Conservation (phyloP, 2,329 filamentous ascomycete species). For the Hypoxylon sp. region DNA sequence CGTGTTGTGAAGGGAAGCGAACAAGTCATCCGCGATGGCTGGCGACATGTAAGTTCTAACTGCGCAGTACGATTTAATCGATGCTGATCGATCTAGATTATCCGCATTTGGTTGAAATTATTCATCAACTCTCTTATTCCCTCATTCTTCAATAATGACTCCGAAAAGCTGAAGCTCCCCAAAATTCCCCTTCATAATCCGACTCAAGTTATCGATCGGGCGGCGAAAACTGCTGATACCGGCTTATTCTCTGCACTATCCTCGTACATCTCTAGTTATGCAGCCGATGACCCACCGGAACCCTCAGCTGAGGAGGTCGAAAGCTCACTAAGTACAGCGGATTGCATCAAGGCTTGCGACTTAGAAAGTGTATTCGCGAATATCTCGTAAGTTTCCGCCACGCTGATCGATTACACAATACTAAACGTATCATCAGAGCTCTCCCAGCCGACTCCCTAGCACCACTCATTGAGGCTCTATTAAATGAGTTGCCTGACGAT, state of each 20-base stretch:
- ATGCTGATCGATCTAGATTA: conserved; percentile 72
- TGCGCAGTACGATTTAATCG: conserved; percentile 1
- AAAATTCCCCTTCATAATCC: conserved; percentile 91
- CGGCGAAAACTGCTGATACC: conserved; percentile 80
- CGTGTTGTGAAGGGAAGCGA: conserved; percentile 91
- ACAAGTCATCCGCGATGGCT: conserved; percentile 79
- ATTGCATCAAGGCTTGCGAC: conserved; percentile 92
- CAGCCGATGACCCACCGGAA: conserved; percentile 96
- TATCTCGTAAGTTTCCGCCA: conserved; percentile 73
- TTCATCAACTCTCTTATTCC: conserved; percentile 96
- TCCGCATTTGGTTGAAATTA: conserved; percentile 93
- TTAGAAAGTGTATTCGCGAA: conserved; percentile 87
- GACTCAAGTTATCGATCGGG: conserved; percentile 92
- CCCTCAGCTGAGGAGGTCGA: conserved; percentile 97
- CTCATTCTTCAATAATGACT: conserved; percentile 77
- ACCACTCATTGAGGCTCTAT: conserved; percentile 78
- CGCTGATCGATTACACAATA: conserved; percentile 1
- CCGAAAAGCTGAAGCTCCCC: conserved; percentile 78
- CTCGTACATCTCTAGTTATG: conserved; percentile 98
- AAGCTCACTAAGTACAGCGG: conserved; percentile 92
- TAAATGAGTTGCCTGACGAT: conserved; percentile 90
- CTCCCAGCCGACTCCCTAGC: conserved; percentile 73
- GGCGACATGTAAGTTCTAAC: conserved; percentile 76
- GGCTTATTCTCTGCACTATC: conserved; percentile 95
- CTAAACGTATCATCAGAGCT: conserved; percentile 61